Base-by-base conservation (phyloP, 2,329 filamentous ascomycete genomes). In the Rhynchosporium graminicola region DNA sequence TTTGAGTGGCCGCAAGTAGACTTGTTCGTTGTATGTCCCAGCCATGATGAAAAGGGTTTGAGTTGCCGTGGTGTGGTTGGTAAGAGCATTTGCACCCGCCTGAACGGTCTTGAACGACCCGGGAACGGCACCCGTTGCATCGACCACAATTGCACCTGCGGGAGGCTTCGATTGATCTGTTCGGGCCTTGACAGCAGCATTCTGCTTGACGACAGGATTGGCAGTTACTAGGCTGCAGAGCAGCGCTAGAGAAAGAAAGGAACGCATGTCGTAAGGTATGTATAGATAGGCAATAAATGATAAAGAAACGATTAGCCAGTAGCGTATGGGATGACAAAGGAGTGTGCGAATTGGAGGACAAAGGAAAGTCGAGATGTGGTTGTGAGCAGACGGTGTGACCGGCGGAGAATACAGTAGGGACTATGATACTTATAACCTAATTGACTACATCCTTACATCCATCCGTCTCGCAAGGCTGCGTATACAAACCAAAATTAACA, bases 11-110 rank as follows among this genome's bases (percentile, higher is more conserved):
- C 78, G 75, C 55, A 86, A 77, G 69, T 79, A 81, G 57, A 86
- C 82, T 72, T 86, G 83, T 71, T 86, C 83, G 9, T 74, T 74
- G 75, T 86, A 86, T 47, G 79, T 83, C 4, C 83, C 83, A 26
- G 79, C 74, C 65, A 81, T 73, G 70, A 85, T 82, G 75, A 84
- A 85, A 72, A 85, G 81, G 64, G 75, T 79, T 67, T 84, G 81
- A 8, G 77, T 75, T 0, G 72, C 63, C 6, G 78, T 79, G 13
- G 76, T 75, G 12, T 73, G 74, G 4, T 75, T 76, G 59, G 76
- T 78, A 3, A 85, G 74, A 12, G 81, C 68, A 51, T 67, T 12
- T 0, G 69, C 59, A 13, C 61, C 68, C 8, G 26, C 43, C 57
- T 71, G 68, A 13, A 71, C 42, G 3, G 68, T 69, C n/a, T 47